Conservation (phyloP, 2,329 filamentous ascomycete genomes). For the Colletotrichum agaves region DNA sequence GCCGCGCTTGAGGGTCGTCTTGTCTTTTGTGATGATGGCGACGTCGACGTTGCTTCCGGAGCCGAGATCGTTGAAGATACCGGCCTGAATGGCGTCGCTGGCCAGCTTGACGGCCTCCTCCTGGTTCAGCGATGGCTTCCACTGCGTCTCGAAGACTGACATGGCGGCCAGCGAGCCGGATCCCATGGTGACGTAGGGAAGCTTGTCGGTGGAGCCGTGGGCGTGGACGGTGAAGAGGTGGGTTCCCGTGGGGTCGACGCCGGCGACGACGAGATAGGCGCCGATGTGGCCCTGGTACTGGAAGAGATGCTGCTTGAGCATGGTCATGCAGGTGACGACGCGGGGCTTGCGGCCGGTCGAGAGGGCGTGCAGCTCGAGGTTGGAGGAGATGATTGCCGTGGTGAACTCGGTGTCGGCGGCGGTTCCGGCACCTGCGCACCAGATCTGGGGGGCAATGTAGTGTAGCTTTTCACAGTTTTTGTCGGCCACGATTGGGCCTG, state of each 20-base stretch:
- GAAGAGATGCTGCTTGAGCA: conserved; percentile 99
- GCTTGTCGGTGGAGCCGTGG: conserved; percentile 97
- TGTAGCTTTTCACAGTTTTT: conserved; percentile 99
- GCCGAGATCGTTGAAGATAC: conserved; percentile 98
- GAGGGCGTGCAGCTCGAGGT: conserved; percentile 96
- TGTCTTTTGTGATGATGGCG: conserved; percentile 92
- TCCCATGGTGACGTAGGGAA: conserved; percentile 99
- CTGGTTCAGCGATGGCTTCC: conserved; percentile 81
- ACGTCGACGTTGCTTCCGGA: conserved; percentile 98
- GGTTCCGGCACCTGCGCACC: conserved; percentile 98
- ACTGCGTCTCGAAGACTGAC: conserved; percentile 97
- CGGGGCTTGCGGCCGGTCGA: conserved; percentile 96
- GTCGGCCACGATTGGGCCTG: conserved; percentile 97
- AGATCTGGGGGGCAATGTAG: conserved; percentile 98
- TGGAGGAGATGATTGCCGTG: conserved; percentile 96
- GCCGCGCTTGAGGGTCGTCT: conserved; percentile 93
- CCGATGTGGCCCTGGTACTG: conserved; percentile 97
- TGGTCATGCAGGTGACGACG: conserved; percentile 98
- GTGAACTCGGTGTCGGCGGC: conserved; percentile 99
- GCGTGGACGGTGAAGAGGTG: conserved; percentile 99
- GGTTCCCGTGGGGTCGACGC: conserved; percentile 93
- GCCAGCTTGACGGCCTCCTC: conserved; percentile 87
- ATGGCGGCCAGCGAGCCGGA: conserved; percentile 96
- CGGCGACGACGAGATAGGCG: conserved; percentile 96
- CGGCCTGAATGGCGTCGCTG: conserved; percentile 89